Evolutionary conservation across 179 eudicot genomes (phyloP), one percentile per base, ranked within the genome.

Genomic region (Carnegiea gigantea): DNA sequence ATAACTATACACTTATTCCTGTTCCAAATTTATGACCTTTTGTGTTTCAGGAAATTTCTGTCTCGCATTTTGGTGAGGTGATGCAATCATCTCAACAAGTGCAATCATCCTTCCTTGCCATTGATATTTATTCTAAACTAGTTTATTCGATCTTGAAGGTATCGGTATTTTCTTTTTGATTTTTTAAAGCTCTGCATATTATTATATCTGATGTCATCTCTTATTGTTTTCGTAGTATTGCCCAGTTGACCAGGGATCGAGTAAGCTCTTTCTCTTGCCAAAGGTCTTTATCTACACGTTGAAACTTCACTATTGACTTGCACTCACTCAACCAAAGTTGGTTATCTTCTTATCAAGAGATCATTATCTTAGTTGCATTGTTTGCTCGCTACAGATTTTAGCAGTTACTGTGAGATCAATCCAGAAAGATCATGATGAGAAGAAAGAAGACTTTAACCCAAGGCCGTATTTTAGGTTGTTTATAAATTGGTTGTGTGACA

Each of bases 391-490:
- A 75, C 83, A 95, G 99, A 90, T 95, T 85, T 87, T 97, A 79
- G 84, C 92, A 13, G 92, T 97, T 60, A 92, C 94, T 10, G 97
- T 93, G 74, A 91, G 90, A 78, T 77, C 86, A 21, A 93, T 97
- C 77, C 98, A 92, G 77, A 95, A 90, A 85, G 93, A 97, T 85
- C 93, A 93, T 28, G 98, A 92, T 84, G 98, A 95, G 84, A 93
- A 90, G 86, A 93, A 90, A 90, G 73, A 84, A 40, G 85, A 89
- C 21, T 97, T 97, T 53, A 92, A 91, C 82, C 93, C 98, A 23
- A 92, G 99, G 86, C 99, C 98, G 38, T 97, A 91, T 83, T 97
- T 91, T 79, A 95, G 98, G 88, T 82, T 97, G 85, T 95, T 97
- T 83, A 86, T 93, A 30, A 90, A 97, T 82, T 93, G 97, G 97